Base-by-base conservation (phyloP, 2,329 filamentous ascomycete genomes). In the Fusarium compactum region DNA sequence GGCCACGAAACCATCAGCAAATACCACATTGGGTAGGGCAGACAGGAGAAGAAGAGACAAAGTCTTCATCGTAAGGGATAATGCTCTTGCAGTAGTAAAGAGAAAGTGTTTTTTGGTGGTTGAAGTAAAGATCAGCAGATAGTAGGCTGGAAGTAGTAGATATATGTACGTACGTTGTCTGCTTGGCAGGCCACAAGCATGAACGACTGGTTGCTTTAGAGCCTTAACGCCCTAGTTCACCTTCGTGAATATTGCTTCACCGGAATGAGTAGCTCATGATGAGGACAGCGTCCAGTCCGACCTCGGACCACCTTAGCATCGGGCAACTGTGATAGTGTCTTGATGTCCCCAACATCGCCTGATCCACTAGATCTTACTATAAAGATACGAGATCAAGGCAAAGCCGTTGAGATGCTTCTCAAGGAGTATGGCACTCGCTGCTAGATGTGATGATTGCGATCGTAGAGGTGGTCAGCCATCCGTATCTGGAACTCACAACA, bases 1-100 rank as follows among this genome's bases (percentile, higher is more conserved):
- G n/a, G 24, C 57, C 10, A 62, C 20, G 11, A 66, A 55, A 18
- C 54, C 50, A 45, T 62, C 62, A 5, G 60, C 54, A 30, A 32
- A 18, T n/a, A 64, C 51, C 14, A 51, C 10, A 14, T 27, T 52
- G 6, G 43, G 41, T 2, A 62, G 34, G 25, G 46, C 22, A 27
- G 47, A 29, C 9, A 69, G 27, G 3, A 57, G 43, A 14, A 65
- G 18, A 14, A 64, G 14, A 29, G 30, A 24, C 5, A 58, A 20
- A 20, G 44, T 43, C 30, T 41, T 69, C 65, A 69, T 69, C 18
- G 6, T 65, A n/a, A 38, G 30, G 29, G 34, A 30, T 24, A 18
- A n/a, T 15, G 8, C 4, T n/a, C 27, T n/a, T 27, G 10, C 38
- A 20, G 12, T 9, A 46, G 34, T n/a, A 47, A 16, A 43, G 16